Base-by-base conservation (phyloP, 2,329 filamentous ascomycete species). In the Calonectria henricotiae region DNA sequence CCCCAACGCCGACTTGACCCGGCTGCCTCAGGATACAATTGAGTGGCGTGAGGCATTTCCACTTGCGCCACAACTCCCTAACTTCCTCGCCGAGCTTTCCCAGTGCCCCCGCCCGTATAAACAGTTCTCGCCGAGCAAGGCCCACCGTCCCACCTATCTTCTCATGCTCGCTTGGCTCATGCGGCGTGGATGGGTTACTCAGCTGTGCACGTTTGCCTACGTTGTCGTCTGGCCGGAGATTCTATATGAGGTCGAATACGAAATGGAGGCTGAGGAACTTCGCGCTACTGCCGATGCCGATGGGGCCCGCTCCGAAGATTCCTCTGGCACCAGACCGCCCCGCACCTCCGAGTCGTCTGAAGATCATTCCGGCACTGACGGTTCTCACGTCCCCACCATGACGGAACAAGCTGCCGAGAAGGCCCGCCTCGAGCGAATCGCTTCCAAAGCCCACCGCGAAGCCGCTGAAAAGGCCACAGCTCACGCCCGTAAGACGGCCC, bases 81-180 rank as follows among this genome's bases (percentile, higher is more conserved):
- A 95, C 79, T 96, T 99, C 84, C 88, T 99, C n/a, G 92, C 93
- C 62, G 88, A 93, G 69, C 86, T 99, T 7, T 96, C 94, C 44
- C 91, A 92, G 5, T 91, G 91, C 4, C 95, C 96, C 2, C 90
- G 94, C 35, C 91, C 93, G 0, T 99, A 95, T 84, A 94, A 94
- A 76, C 88, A 88, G 65, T 92, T 97, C 74, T 95, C 95, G 51
- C 96, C 96, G 0, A 95, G 91, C 78, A 95, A 95, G 80, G 93
- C 94, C 77, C 95, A 98, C 79, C 93, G 96, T 49, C 91, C 92
- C 7, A 91, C 92, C 2, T 99, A 98, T 81, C 92, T 98, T 82
- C 90, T 94, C 39, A 97, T 98, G 82, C 86, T 99, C 30, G 95
- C 94, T 25, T 99, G 96, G 94, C 88, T 99, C 9, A 91, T 98